Percentiles rank a stretch among this genome's conserved stretches.
Evolutionary conservation across 768 basidiomycete species (phyloP).

Genomic region (Macrocybe gigantea): DNA sequence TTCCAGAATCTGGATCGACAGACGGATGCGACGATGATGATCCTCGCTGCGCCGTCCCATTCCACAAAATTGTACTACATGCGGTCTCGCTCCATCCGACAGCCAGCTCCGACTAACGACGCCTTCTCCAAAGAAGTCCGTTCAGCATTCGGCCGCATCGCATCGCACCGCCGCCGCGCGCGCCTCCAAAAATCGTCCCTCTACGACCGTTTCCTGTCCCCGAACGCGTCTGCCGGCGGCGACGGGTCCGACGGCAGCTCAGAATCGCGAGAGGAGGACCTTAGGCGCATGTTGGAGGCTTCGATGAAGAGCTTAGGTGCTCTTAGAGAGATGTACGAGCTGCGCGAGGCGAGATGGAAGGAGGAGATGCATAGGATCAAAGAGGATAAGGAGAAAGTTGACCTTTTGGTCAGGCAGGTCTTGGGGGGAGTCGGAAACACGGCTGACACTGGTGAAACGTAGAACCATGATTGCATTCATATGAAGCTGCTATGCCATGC

Average conservation of each 20-base stretch:
- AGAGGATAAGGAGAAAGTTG: slow-evolving; percentile 64
- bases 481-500: too few relatives aligned
- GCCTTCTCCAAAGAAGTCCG: slow-evolving; percentile 48
- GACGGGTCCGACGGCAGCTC: slow-evolving; percentile 53
- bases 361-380: slow-evolving; percentile 63
- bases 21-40: slow-evolving; percentile 72
- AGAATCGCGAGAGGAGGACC: slow-evolving; percentile 53
- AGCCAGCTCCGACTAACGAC: slow-evolving; percentile 30
- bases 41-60: slow-evolving; percentile 73
- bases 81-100: slow-evolving; percentile 64
- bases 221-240: slow-evolving; percentile 34
- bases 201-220: slow-evolving; percentile 42
- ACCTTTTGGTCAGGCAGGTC: slow-evolving; percentile 60
- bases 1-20: slow-evolving; percentile 76
- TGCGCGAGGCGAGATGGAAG: slow-evolving; percentile 62
- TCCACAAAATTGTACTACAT: slow-evolving; percentile 58
- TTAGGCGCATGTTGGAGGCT: slow-evolving; percentile 62
- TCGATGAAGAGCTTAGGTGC: slow-evolving; percentile 62
- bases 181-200: slow-evolving; percentile 38
- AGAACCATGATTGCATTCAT: too few relatives aligned
- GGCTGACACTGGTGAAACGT: not conserved
- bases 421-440: slow-evolving; percentile 28
- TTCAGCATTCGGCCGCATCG: slow-evolving; percentile 52
- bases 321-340: slow-evolving; percentile 60
- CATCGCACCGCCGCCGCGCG: slow-evolving; percentile 45